phyloP scores from a whole-genome alignment of 2,329 filamentous ascomycete genomes.

The Botrytis medusae region DNA sequence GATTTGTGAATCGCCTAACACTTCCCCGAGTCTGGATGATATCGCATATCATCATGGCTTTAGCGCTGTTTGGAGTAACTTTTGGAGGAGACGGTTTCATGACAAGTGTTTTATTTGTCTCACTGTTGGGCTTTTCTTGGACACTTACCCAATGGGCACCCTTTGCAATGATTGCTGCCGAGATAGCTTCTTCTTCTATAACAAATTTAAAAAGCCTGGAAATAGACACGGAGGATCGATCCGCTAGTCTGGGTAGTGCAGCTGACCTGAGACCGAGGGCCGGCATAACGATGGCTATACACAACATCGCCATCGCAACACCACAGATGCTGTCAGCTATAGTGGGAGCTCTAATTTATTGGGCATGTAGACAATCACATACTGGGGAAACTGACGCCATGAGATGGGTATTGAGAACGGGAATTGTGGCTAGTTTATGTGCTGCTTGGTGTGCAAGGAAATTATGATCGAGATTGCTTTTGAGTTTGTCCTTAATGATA shows the following conservation, averaged over 20 bases:
- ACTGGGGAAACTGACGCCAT: not conserved
- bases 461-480: not conserved
- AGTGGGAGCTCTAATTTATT: not conserved
- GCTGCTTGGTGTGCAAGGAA: conserved; percentile 2
- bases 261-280: not conserved
- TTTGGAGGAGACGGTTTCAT: not conserved
- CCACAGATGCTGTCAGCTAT: conserved; percentile 2
- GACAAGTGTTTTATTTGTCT: conserved; percentile 4
- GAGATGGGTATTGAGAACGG: conserved; percentile 2
- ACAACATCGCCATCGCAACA: conserved; percentile 1
- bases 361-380: not conserved
- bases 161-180: not conserved
- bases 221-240: not conserved
- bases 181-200: not conserved
- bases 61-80: not conserved
- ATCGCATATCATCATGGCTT: conserved; percentile 1
- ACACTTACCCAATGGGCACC: not conserved
- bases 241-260: not conserved
- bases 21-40: conserved; percentile 2
- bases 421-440: not conserved
- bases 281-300: conserved; percentile 10
- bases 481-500: not conserved
- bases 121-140: not conserved
- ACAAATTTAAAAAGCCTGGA: not conserved
- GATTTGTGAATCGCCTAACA: not conserved